phyloP scores from a whole-genome alignment of 2,329 filamentous ascomycete genomes.

The Thelonectria discophora region DNA sequence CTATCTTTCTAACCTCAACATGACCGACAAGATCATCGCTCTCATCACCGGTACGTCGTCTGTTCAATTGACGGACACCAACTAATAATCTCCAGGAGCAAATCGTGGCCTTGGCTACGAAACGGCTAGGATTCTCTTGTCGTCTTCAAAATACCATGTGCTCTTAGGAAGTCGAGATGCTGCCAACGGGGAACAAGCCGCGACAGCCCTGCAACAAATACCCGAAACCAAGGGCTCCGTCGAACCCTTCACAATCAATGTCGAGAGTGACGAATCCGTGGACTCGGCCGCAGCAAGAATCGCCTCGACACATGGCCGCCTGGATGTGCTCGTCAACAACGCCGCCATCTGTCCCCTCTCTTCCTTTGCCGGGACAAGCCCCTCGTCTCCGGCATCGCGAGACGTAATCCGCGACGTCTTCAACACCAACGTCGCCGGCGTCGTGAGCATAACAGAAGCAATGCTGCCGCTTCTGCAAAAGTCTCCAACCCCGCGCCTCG shows the following conservation, averaged over 20 bases:
- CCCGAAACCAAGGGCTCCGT: conserved; percentile 18
- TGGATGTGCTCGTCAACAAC: conserved; percentile 22
- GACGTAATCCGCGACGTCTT: not conserved
- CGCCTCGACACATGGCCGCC: not conserved
- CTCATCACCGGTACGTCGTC: not conserved
- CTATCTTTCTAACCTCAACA: no score
- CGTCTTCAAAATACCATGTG: conserved; percentile 3
- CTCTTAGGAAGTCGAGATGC: conserved; percentile 12
- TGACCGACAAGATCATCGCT: not conserved
- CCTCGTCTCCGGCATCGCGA: conserved; percentile 2
- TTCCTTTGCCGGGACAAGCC: conserved; percentile 7
- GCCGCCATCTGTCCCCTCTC: conserved; percentile 12
- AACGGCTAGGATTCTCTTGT: conserved; percentile 12
- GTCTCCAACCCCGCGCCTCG: conserved; percentile 4
- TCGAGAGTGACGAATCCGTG: conserved; percentile 3
- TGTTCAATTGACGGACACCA: not conserved
- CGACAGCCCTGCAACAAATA: not conserved
- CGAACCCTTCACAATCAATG: conserved; percentile 7
- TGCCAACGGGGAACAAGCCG: conserved; percentile 8
- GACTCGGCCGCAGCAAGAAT: conserved; percentile 11
- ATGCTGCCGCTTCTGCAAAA: conserved; percentile 15
- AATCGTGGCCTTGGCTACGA: conserved; percentile 17
- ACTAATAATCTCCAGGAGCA: not conserved
- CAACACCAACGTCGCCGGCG: conserved; percentile 13
- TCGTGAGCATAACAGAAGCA: conserved; percentile 17